These are phyloP conservation scores for Thalassiosira pacifica DNA, from an alignment of 352 stramenopile genomes.

Conservation along the genomic window DNA sequence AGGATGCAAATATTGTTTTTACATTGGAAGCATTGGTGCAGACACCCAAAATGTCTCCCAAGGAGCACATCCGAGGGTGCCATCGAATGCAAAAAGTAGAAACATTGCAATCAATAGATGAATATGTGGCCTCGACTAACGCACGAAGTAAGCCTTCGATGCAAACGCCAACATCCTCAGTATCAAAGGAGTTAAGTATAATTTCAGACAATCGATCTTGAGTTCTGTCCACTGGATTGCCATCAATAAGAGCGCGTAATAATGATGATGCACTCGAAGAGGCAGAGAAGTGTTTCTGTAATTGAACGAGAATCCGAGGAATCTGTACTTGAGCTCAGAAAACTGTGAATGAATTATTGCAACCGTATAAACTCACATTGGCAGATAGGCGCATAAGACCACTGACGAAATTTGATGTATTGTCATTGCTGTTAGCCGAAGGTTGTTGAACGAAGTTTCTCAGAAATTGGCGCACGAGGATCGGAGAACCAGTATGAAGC, in stretches of 20 bases:
- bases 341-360: constrained; percentile 1
- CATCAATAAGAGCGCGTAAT: constrained; percentile 57
- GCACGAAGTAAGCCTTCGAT: constrained; percentile 38
- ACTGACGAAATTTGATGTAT: constrained; percentile 34
- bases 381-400: constrained; percentile 48
- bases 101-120: constrained; percentile 19
- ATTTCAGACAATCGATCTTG: constrained; percentile 60
- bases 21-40: constrained; percentile 32
- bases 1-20: constrained; percentile 29
- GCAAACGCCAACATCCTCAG: constrained; percentile 26
- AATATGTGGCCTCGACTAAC: constrained; percentile 41
- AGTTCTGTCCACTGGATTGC: constrained; percentile 54
- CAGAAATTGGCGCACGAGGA: constrained; percentile 49
- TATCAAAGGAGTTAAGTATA: constrained; percentile 51
- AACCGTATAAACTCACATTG: not conserved
- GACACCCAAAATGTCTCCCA: constrained; percentile 55
- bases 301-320: not conserved
- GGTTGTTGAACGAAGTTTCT: constrained; percentile 47
- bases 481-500: constrained; percentile 55
- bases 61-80: constrained; percentile 38
- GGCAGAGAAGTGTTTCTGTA: constrained; percentile 61
- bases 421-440: constrained; percentile 4
- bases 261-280: constrained; percentile 57
- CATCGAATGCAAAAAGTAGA: constrained; percentile 24
- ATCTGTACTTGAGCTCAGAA: not conserved